Evolutionary conservation across 352 stramenopile species (phyloP).

Genomic region (Discostella stelligera): DNA sequence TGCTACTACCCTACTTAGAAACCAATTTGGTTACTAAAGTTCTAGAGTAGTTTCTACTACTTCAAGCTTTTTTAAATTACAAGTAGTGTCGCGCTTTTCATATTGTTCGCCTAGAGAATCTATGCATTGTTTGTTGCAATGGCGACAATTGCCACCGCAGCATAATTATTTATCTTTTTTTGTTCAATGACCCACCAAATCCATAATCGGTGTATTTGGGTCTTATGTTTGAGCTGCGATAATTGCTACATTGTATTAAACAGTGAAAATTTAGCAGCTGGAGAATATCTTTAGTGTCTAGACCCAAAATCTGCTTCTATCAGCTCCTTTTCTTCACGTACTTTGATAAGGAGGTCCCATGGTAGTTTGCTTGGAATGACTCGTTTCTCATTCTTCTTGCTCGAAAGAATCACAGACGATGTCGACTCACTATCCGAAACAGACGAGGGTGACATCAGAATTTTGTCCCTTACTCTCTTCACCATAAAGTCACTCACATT

Average conservation of each 20-base stretch:
- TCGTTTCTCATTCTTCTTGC: neutral
- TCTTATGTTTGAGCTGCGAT: neutral
- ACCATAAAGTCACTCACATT: conserved; percentile 6
- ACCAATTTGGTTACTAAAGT: too few species aligned
- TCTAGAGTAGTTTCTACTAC: too few species aligned
- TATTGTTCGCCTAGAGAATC: neutral
- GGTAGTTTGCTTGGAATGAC: conserved; percentile 26
- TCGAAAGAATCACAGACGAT: neutral
- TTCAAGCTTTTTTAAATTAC: too few species aligned
- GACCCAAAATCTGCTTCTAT: conserved; percentile 15
- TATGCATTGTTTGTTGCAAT: neutral
- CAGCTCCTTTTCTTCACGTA: conserved; percentile 23
- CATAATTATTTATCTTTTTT: neutral
- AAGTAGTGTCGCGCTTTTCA: too few species aligned
- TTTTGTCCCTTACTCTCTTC: neutral
- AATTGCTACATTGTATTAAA: too few species aligned
- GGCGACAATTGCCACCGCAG: too few species aligned
- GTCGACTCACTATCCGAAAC: neutral
- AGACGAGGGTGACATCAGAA: neutral
- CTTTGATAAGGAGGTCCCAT: conserved; percentile 29
- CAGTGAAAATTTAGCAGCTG: conserved; percentile 39
- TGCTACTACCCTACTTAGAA: too few species aligned
- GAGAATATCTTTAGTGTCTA: neutral
- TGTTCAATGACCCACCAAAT: neutral
- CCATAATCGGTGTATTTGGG: neutral